Base-by-base conservation (phyloP, 192 early-diverging fungal genomes). In the Coemansia sp. region DNA sequence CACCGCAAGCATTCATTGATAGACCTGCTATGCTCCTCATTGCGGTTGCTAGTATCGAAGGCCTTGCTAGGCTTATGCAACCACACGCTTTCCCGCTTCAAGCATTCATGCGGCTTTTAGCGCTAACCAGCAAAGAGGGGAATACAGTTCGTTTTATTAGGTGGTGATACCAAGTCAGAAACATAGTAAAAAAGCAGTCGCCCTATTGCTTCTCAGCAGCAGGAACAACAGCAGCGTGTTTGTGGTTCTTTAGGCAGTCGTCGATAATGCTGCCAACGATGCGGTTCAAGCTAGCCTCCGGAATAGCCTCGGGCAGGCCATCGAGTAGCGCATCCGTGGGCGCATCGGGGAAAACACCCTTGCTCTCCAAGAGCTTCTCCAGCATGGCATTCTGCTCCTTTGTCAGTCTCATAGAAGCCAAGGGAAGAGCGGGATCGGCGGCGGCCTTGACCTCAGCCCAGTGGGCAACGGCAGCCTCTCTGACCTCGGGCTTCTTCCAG, bases 201-300 rank as follows among this genome's bases (percentile, higher is more conserved):
- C n/a, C n/a, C n/a, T n/a, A n/a, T n/a, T 47, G 18, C 5, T 47
- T 12, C 59, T 42, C 38, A 18, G 58, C 21, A 12, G 25, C 66
- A 9, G 43, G 8, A 5, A 64, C 67, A 7, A 64, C 45, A 6
- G 21, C 60, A 23, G 64, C 34, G 33, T 78, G 76, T 28, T 68
- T 73, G 70, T 78, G 76, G 70, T 63, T 66, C 55, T 68, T 78
- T 20, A 78, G 45, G 21, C 76, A 78, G 13, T 78, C 67, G 31
- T 78, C 42, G 36, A 78, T 73, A 35, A 78, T 34, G 62, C 65
- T 63, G 23, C 76, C 76, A 12, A 68, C 25, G 39, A 78, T 78
- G 38, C 76, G 76, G 57, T 70, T 70, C 33, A 78, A 59, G 55
- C 76, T 78, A 11, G 70, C 76, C 33, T 70, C 64, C 20, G 76